Conservation (phyloP, 2,329 filamentous ascomycete species). For the Exserohilum rostratum region DNA sequence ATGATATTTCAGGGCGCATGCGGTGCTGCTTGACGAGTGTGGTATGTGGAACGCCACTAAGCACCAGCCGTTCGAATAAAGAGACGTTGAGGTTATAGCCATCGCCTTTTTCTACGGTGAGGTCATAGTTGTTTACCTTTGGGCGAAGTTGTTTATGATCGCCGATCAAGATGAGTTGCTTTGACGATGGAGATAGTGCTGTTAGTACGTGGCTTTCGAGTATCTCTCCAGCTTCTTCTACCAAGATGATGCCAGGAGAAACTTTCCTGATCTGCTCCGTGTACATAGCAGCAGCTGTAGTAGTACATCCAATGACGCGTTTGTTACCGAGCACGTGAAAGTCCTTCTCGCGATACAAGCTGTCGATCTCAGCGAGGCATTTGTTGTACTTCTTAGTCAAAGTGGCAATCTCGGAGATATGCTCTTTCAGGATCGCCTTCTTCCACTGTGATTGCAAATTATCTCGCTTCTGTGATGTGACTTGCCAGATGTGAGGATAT, state of each 20-base stretch:
- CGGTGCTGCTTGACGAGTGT: slow-evolving; percentile 68
- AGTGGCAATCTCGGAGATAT: slow-evolving; percentile 50
- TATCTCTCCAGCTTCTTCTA: slow-evolving; percentile 78
- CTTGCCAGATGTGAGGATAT: slow-evolving; percentile 58
- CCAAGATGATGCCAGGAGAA: slow-evolving; percentile 65
- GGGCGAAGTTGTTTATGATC: slow-evolving; percentile 76
- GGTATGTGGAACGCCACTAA: slow-evolving; percentile 59
- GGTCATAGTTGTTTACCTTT: slow-evolving; percentile 65
- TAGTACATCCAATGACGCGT: slow-evolving; percentile 72
- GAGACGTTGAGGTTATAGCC: slow-evolving; percentile 72
- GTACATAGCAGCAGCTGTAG: slow-evolving; percentile 71
- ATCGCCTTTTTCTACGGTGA: slow-evolving; percentile 68
- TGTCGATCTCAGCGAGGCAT: slow-evolving; percentile 48
- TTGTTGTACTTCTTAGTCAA: slow-evolving; percentile 53
- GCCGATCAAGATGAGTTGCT: slow-evolving; percentile 73
- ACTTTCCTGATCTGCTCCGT: slow-evolving; percentile 60
- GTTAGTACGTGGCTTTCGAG: slow-evolving; percentile 71
- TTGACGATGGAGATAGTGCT: slow-evolving; percentile 60
- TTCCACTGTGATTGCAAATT: slow-evolving; percentile 40
- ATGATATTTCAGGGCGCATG: slow-evolving; percentile 71
- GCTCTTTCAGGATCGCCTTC: slow-evolving; percentile 55
- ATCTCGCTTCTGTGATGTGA: slow-evolving; percentile 50
- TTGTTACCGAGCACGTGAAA: slow-evolving; percentile 55
- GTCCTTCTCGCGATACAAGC: slow-evolving; percentile 35
- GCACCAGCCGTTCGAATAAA: slow-evolving; percentile 71